Evolutionary conservation across 2,329 filamentous ascomycete species (phyloP), one percentile per base, ranked within the genome.

Genomic region (Diaporthe vaccinii): DNA sequence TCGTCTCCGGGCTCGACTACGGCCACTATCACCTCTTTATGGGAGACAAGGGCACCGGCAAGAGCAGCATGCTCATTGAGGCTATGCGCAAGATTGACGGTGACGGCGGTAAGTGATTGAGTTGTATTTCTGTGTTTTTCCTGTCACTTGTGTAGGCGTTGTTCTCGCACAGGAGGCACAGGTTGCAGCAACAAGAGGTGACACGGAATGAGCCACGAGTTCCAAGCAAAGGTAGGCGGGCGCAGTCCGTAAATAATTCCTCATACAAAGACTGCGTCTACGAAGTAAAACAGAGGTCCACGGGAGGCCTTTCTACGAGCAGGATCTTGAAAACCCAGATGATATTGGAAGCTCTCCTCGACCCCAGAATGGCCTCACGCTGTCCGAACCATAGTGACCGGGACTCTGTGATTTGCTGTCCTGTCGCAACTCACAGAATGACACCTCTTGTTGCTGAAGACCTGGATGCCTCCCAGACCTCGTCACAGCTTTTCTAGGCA

Each of bases 1-100:
- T 99, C 78, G 90, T 99, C 34, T 86, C 89, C 65, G 97, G 97
- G 1, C 85, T 88, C 3, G 88, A 91, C 39, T 87, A 87, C 61
- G 97, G 97, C 15, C 95, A 97, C 81, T 99, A 99, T 81, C 94
- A 97, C 83, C 89, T 99, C 2, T 87, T 99, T 3, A 92, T 98
- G 62, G 97, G 97, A 59, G 97, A 98, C 82, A 98, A 99, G 85
- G 97, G 97, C 7, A 97, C 95, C 0, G 97, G 97, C 9, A 99
- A 99, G 87, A 97, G 94, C 76, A 97, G 94, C 78, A 98, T 99
- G 97, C 86, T 99, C 46, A 80, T 99, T 28, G 95, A 98, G 82
- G 95, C 95, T 12, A 99, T 99, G 96, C 92, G 93, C 72, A 97
- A 97, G 83, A 93, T 96, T 74, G 91, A 98, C 77, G 97, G 95